A percentile compares a stretch with the other conserved stretches of the same genome.
These are phyloP conservation scores for Lipomyces kockii DNA, from an alignment of 805 yeast species.

Conservation along the genomic window DNA sequence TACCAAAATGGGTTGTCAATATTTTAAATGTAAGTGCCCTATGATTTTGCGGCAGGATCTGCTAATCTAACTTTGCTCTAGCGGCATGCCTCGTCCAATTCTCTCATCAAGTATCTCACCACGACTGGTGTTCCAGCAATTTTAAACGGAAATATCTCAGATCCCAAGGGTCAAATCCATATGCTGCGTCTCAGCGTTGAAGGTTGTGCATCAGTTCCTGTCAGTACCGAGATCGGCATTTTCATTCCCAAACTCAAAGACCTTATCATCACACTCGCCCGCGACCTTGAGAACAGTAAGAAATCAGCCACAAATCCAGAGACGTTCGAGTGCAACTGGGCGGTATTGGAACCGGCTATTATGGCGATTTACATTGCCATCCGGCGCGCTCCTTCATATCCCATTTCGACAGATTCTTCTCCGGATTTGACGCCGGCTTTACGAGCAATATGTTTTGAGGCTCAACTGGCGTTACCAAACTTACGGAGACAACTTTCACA, in stretches of 20 bases:
- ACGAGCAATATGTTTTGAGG: slow-evolving; percentile 16
- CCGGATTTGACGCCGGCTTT: slow-evolving; percentile 33
- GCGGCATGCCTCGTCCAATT: slow-evolving; percentile 22
- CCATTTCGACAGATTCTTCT: slow-evolving; percentile 32
- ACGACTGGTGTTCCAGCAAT: slow-evolving; percentile 28
- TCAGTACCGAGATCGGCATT: slow-evolving; percentile 28
- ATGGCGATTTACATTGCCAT: slow-evolving; percentile 27
- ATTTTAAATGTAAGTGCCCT: slow-evolving; percentile 18
- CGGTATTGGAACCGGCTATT: slow-evolving; percentile 25
- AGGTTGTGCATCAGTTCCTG: slow-evolving; percentile 24
- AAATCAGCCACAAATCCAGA: neutral
- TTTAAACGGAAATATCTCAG: slow-evolving; percentile 4
- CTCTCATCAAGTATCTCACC: slow-evolving; percentile 26
- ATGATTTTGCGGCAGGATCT: neutral
- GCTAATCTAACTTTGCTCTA: neutral
- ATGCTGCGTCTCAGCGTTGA: slow-evolving; percentile 31
- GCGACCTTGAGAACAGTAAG: neutral
- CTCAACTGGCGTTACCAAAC: slow-evolving; percentile 19
- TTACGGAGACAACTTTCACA: slow-evolving; percentile 11
- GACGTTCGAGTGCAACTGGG: slow-evolving; percentile 22
- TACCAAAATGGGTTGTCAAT: slow-evolving; percentile 26
- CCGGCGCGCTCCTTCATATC: slow-evolving; percentile 26
- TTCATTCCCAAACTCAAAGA: slow-evolving; percentile 31
- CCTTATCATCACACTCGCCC: slow-evolving; percentile 7
- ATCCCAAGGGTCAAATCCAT: slow-evolving; percentile 9